Conservation (phyloP, 1,284 basidiomycete genomes). For the Ustilago hordei region DNA sequence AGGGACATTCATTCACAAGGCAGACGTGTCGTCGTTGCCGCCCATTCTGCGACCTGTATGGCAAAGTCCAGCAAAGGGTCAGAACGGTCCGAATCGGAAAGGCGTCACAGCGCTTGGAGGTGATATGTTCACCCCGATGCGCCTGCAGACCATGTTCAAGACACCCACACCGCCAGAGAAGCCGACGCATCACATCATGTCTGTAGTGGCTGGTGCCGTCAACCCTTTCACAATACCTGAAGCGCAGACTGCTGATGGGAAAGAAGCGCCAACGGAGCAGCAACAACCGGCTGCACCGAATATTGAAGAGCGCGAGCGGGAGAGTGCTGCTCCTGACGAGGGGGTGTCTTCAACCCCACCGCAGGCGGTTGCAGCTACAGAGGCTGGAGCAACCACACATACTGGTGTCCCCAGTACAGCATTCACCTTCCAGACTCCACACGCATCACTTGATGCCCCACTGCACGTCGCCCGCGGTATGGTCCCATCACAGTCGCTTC, state of each 20-base stretch:
- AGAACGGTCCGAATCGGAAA: constrained; percentile 22
- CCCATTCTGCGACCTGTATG: constrained; percentile 63
- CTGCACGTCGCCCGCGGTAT: constrained; percentile 23
- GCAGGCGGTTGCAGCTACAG: background rate
- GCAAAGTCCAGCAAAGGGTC: constrained; percentile 52
- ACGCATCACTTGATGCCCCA: constrained; percentile 8
- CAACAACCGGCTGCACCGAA: background rate
- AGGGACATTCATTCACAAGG: constrained; percentile 64
- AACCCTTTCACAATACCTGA: constrained; percentile 21
- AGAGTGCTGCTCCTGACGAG: background rate
- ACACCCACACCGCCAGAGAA: constrained; percentile 53
- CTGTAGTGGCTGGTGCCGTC: constrained; percentile 6
- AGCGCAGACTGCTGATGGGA: background rate
- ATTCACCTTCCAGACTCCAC: constrained; percentile 36
- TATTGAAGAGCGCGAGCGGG: background rate
- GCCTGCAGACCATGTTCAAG: constrained; percentile 65
- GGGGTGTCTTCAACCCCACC: background rate
- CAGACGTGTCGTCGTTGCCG: constrained; percentile 60
- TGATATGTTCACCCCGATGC: constrained; percentile 66
- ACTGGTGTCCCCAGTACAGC: constrained; percentile 29
- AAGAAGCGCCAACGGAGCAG: background rate
- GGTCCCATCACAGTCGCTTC: constrained; percentile 40
- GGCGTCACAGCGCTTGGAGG: constrained; percentile 54
- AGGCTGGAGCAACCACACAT: background rate
- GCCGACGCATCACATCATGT: constrained; percentile 31